Evolutionary conservation across 768 basidiomycete species (phyloP).

Genomic region (Trametes cubensis): DNA sequence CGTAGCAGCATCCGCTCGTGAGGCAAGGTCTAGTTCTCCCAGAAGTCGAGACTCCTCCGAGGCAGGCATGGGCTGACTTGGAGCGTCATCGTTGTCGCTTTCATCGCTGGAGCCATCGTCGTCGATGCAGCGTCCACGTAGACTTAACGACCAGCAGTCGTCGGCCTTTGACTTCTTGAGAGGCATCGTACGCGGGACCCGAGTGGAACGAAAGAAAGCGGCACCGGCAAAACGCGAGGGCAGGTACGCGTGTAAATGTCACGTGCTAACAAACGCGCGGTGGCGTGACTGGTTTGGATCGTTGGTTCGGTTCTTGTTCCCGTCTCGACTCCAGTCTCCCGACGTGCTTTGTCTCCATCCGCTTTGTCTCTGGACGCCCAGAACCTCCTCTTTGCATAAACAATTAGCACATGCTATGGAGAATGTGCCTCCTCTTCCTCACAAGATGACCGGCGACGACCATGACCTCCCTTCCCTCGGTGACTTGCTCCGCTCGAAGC

Average conservation of each 20-base stretch:
- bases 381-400: neutral
- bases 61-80: neutral
- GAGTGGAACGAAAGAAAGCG: neutral
- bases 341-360: neutral
- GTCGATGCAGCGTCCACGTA: conserved; percentile 21
- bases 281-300: conserved; percentile 14
- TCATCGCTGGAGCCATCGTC: conserved; percentile 27
- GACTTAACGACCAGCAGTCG: conserved; percentile 37
- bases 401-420: conserved; percentile 16
- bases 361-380: conserved; percentile 2
- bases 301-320: conserved; percentile 12
- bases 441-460: conserved; percentile 17
- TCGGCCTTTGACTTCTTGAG: neutral
- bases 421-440: conserved; percentile 14
- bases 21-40: conserved; percentile 61
- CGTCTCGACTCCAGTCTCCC: neutral
- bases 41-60: conserved; percentile 37
- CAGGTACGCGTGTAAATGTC: neutral
- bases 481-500: conserved; percentile 18
- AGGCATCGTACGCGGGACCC: neutral
- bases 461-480: conserved; percentile 21
- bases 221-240: conserved; percentile 12
- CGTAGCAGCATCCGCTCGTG: conserved; percentile 58
- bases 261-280: conserved; percentile 6
- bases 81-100: conserved; percentile 23